Base-by-base conservation (phyloP, 768 basidiomycete genomes). In the Mrakia blollopis region DNA sequence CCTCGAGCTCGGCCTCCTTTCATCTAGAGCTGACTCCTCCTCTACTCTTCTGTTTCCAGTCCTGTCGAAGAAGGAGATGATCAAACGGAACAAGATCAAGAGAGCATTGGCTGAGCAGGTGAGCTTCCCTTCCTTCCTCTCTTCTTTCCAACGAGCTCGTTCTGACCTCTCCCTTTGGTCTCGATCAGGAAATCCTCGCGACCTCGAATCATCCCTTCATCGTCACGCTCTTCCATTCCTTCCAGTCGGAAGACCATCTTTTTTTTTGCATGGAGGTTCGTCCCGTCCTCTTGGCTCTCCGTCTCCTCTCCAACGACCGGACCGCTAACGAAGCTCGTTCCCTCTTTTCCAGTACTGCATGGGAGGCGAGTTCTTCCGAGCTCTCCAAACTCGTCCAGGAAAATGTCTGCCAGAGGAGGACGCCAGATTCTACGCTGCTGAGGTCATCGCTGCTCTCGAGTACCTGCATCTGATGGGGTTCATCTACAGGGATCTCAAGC, bases 131-230 rank as follows among this genome's bases (percentile, higher is more conserved):
- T 18, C 13, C 35, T 21, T 47, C 25, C 41, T 50, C 47, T 21
- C 35, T 10, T 39, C 69, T 30, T 32, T 21, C 10, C 23, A 23
- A 1, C 41, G 8, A 69, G 41, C 9, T n/a, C 41, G 6, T 50
- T 25, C 69, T 71, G 69, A 50, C 54, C 28, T n/a, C n/a, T 21
- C 13, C 28, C 9, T 52, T 28, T 28, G 2, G 13, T 35, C 32
- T 72, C 52, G 50, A 3, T 30, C n/a, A 84, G 81, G 97, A 98
- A 85, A 99, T 99, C 80, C 88, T 99, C 61, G 96, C 96, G 13
- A 96, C 95, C 32, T 93, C 97, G 44, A 99, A 99, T 82, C 97
- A 98, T 83, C 97, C 97, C 1, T 99, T 99, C 87, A 99, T 99
- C 85, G 96, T 99, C 81, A 98, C 97, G 35, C 89, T 99, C 52